Evolutionary conservation across 257 asterid genomes (phyloP), one percentile per base, ranked within the genome.

Genomic region (Plantago elongata): DNA sequence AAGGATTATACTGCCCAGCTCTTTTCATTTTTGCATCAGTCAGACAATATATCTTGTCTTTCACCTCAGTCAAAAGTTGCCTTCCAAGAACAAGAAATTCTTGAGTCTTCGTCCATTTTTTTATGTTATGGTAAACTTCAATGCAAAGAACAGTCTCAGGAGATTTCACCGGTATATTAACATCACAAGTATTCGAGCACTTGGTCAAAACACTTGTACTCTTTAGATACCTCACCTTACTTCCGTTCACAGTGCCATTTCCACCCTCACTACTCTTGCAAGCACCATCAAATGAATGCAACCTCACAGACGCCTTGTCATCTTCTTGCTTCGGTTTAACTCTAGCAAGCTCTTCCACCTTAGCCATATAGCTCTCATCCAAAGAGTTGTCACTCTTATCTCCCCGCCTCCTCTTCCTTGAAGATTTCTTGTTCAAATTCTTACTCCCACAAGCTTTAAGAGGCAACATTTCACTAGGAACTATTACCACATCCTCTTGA

Each of bases 281-380:
- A 71, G 89, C 79, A 68, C 98, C 88, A 73, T 82, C 74, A 65
- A 84, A 92, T n/a, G 97, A 86, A 73, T 86, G 97, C 78, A 89
- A 78, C 67, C 83, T 82, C 52, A 84, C 88, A 0, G 84, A 71
- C 63, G 72, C 71, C 75, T 76, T 89, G 51, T 92, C 88, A 61
- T 86, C 96, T 66, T 86, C 95, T 72, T 84, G 97, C 66, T 83
- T 84, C 66, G 71, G 88, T 63, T 89, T 83, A 66, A 92, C 65
- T 78, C 75, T 89, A 45, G 99, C 97, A 61, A 89, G 83, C 62
- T 89, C 63, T 75, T 83, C 89, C 71, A 89, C 97, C 83, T 86
- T 92, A 54, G 68, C 77, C 43, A 87, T 69, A 74, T 79, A 86
- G 70, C 79, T 81, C 73, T 83, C 94, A 63, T 91, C 86, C 57